Evolutionary conservation across 306 rosid genomes (phyloP).

Genomic region (Ormosia emarginata): DNA sequence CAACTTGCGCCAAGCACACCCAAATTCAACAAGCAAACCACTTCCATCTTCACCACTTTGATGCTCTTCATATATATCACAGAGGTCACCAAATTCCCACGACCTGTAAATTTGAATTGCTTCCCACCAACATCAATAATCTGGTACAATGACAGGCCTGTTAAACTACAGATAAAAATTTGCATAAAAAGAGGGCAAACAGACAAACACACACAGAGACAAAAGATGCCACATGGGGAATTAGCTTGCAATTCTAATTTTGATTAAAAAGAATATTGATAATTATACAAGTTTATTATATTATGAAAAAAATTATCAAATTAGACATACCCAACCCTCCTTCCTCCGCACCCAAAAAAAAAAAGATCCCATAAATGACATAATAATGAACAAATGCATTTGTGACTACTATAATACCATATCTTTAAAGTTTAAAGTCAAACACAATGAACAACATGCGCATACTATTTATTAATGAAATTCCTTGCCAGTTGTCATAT

Average conservation of each 20-base stretch:
- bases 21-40: slow-evolving; percentile 86
- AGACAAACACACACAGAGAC: neutral
- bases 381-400: neutral
- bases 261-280: neutral
- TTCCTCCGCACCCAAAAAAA: neutral
- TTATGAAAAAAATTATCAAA: slow-evolving; percentile 1
- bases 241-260: neutral
- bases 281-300: neutral
- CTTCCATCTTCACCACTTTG: slow-evolving; percentile 76
- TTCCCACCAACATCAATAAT: slow-evolving; percentile 93
- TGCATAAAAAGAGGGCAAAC: neutral
- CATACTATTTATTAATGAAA: neutral
- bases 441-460: neutral
- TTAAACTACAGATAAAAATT: slow-evolving; percentile 19
- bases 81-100: slow-evolving; percentile 67
- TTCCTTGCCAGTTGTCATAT: neutral
- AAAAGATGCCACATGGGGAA: neutral
- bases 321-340: neutral
- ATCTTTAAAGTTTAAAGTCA: neutral
- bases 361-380: neutral
- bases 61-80: slow-evolving; percentile 84
- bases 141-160: slow-evolving; percentile 41
- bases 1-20: slow-evolving; percentile 91
- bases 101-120: slow-evolving; percentile 88
- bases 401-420: neutral